Percentiles rank a stretch among this genome's conserved stretches.
Conservation (phyloP, 2,329 filamentous ascomycete genomes). For the Emericellopsis cladophorae region DNA sequence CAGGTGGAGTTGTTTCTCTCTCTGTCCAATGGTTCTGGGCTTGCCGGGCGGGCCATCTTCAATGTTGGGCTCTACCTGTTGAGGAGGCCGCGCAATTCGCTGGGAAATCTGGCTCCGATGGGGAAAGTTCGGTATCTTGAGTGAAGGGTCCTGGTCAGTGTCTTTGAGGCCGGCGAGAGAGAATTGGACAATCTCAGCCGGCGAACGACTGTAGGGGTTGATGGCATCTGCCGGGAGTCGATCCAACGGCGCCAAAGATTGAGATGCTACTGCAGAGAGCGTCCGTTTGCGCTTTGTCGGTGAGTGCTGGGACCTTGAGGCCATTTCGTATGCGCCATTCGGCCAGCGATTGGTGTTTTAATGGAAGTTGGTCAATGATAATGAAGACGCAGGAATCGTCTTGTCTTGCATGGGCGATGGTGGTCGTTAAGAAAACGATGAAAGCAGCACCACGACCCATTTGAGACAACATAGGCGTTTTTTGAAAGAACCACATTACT, state of each 20-base stretch:
- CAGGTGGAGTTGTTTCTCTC: slow-evolving; percentile 47
- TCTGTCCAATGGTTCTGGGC: slow-evolving; percentile 38
- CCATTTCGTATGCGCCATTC: too few species aligned
- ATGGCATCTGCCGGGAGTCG: slow-evolving; percentile 13
- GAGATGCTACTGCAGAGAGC: neutral
- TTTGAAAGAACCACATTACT: too few species aligned
- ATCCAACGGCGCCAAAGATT: neutral
- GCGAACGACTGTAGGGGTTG: slow-evolving; percentile 42
- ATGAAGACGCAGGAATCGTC: too few species aligned
- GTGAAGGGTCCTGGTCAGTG: slow-evolving; percentile 28
- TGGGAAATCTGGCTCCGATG: slow-evolving; percentile 23
- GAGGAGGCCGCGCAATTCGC: neutral
- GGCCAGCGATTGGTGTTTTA: too few species aligned
- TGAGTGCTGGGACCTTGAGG: too few species aligned
- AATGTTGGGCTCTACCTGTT: too few species aligned
- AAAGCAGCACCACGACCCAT: too few species aligned
- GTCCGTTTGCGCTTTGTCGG: slow-evolving; percentile 1
- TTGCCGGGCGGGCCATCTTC: too few species aligned
- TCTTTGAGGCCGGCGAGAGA: slow-evolving; percentile 37
- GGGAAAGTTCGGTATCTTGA: slow-evolving; percentile 31
- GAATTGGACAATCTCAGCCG: slow-evolving; percentile 38
- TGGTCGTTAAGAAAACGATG: too few species aligned
- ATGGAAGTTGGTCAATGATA: too few species aligned
- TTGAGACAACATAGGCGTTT: too few species aligned
- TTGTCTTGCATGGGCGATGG: too few species aligned